Percentiles rank a stretch among this genome's conserved stretches.
Conservation (phyloP, 108 stramenopile species). For the Fragilaria radians region DNA sequence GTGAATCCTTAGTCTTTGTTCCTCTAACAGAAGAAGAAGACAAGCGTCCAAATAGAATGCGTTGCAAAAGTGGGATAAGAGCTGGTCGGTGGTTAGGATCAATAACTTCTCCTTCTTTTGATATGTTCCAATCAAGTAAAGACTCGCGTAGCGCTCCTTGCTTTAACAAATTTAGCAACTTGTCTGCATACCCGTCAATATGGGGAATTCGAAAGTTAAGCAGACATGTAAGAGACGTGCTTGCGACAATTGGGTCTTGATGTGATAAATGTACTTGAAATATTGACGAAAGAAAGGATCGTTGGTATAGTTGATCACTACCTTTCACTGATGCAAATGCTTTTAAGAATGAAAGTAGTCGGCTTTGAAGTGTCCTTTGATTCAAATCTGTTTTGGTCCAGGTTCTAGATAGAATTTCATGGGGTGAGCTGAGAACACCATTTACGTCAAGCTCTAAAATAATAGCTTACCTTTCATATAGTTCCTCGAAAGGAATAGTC, state of each 20-base stretch:
- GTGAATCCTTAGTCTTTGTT: constrained; percentile 68
- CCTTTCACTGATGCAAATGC: constrained; percentile 70
- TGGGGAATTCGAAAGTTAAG: constrained; percentile 55
- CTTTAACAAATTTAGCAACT: constrained; percentile 38
- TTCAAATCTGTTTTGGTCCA: constrained; percentile 14
- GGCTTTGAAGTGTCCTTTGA: constrained; percentile 36
- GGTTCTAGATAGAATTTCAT: not conserved
- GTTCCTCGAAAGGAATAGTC: constrained; percentile 19
- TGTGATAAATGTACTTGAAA: constrained; percentile 57
- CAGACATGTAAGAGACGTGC: constrained; percentile 53
- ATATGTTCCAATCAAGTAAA: constrained; percentile 54
- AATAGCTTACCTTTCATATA: not conserved
- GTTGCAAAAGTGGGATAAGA: constrained; percentile 48
- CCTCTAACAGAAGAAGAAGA: constrained; percentile 40
- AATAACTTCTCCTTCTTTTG: constrained; percentile 32
- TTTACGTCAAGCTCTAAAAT: too few relatives aligned
- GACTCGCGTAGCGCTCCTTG: constrained; percentile 64
- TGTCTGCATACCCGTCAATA: constrained; percentile 46
- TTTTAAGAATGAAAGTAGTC: constrained; percentile 57
- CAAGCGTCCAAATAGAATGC: constrained; percentile 78
- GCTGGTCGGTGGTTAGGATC: constrained; percentile 40
- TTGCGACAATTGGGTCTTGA: constrained; percentile 47
- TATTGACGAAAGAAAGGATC: constrained; percentile 41
- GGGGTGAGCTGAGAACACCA: too few relatives aligned
- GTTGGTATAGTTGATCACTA: constrained; percentile 68